These are phyloP conservation scores for Lagerstroemia speciosa DNA, from an alignment of 345 rosid genomes.

Conservation along the genomic window DNA sequence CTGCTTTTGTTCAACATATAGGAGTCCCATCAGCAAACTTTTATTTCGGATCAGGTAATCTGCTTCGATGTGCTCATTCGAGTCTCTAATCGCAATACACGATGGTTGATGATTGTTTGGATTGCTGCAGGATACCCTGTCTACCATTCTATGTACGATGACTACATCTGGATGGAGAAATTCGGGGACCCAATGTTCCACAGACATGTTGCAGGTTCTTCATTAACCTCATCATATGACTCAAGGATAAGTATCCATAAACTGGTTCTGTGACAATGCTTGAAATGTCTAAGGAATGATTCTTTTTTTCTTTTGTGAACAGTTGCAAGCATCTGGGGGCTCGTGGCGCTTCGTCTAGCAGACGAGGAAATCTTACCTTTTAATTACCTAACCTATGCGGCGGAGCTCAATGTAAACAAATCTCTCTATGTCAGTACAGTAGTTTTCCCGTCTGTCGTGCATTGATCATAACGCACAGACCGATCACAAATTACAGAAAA, in stretches of 20 bases:
- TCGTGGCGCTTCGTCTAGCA: slow-evolving; percentile 65
- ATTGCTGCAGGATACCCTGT: slow-evolving; percentile 54
- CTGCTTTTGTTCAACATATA: slow-evolving; percentile 72
- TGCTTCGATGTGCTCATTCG: neutral
- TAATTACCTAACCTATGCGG: slow-evolving; percentile 53
- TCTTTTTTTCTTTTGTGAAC: slow-evolving; percentile 5
- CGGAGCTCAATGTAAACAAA: slow-evolving; percentile 46
- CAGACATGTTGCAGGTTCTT: slow-evolving; percentile 63
- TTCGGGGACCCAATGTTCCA: slow-evolving; percentile 71
- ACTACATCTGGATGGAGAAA: slow-evolving; percentile 71
- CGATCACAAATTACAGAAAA: slow-evolving; percentile 28
- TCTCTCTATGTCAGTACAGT: neutral
- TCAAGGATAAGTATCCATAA: neutral
- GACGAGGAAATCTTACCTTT: slow-evolving; percentile 73
- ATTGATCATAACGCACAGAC: slow-evolving; percentile 2
- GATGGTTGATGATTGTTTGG: neutral
- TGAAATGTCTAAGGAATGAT: neutral
- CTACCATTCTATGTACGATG: slow-evolving; percentile 85
- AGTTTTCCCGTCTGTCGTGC: neutral
- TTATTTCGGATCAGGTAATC: slow-evolving; percentile 47
- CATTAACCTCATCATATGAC: slow-evolving; percentile 1
- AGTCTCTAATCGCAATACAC: neutral
- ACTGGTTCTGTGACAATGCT: neutral
- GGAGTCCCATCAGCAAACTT: slow-evolving; percentile 62
- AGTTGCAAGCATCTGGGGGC: slow-evolving; percentile 72